A percentile compares a stretch with the other conserved stretches of the same genome.
phyloP scores from a whole-genome alignment of 1,139 yeast genomes.

The Sugiyamaella castrensis region DNA sequence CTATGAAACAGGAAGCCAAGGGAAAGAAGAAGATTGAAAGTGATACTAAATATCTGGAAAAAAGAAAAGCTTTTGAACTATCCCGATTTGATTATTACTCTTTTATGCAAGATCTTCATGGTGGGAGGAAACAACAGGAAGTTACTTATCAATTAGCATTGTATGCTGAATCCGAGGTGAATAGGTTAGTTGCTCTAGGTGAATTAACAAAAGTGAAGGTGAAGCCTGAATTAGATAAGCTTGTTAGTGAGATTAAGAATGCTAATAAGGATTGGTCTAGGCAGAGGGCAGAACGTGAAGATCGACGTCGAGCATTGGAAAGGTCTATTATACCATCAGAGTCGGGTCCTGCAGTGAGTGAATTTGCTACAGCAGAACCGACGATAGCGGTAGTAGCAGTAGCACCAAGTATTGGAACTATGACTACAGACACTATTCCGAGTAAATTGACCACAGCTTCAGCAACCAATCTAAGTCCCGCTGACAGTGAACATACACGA shows the following conservation, averaged over 20 bases:
- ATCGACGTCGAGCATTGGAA: conserved; percentile 39
- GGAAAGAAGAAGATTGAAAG: conserved; percentile 42
- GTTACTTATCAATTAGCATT: conserved; percentile 40
- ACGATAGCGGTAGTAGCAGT: conserved; percentile 8
- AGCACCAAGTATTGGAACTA: not conserved
- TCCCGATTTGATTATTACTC: conserved; percentile 70
- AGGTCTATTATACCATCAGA: conserved; percentile 25
- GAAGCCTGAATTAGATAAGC: conserved; percentile 35
- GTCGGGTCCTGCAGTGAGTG: conserved; percentile 1
- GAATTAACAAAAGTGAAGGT: conserved; percentile 27
- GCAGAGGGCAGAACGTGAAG: conserved; percentile 43
- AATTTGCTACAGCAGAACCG: conserved; percentile 7
- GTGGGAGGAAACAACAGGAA: conserved; percentile 46
- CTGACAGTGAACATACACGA: conserved; percentile 1
- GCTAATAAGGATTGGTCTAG: conserved; percentile 42
- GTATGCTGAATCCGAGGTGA: conserved; percentile 38
- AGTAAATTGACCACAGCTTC: conserved; percentile 10
- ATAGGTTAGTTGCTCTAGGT: conserved; percentile 28
- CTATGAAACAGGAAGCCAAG: conserved; percentile 54
- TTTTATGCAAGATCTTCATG: conserved; percentile 57
- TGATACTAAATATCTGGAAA: conserved; percentile 59
- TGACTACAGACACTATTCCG: conserved; percentile 2
- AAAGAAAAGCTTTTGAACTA: conserved; percentile 61
- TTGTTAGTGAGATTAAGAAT: conserved; percentile 36
- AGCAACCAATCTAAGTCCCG: not conserved